A percentile compares a stretch with the other conserved stretches of the same genome.
Conservation (phyloP, 495 filamentous ascomycete species). For the Rusavskia elegans region DNA sequence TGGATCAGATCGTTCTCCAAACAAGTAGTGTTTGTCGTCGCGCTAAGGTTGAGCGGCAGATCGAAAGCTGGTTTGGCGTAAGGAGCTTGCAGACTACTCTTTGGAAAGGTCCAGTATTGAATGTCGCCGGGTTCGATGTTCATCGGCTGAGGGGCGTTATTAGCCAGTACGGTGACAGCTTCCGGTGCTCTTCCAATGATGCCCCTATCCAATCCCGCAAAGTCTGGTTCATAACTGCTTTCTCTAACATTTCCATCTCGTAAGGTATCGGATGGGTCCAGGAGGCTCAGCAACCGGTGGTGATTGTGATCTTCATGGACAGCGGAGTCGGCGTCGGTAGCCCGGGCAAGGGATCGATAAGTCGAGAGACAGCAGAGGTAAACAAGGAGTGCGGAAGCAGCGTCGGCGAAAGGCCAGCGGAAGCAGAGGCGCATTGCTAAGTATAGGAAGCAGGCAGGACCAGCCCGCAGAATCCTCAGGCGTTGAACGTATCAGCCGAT, state of each 20-base stretch:
- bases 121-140: conserved; percentile 43
- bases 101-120: conserved; percentile 39
- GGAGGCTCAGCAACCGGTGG: conserved; percentile 19
- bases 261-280: conserved; percentile 16
- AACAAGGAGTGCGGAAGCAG: conserved; percentile 24
- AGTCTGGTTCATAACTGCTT: conserved; percentile 38
- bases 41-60: background rate
- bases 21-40: background rate
- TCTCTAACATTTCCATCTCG: conserved; percentile 13
- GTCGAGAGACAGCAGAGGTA: background rate
- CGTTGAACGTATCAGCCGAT: no score
- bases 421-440: background rate
- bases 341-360: conserved; percentile 38
- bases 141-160: conserved; percentile 41
- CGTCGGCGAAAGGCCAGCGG: conserved; percentile 25
- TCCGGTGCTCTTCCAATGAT: conserved; percentile 44
- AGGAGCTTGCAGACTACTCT: conserved; percentile 17
- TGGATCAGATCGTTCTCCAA: background rate
- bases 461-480: background rate
- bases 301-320: conserved; percentile 29
- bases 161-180: conserved; percentile 33
- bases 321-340: conserved; percentile 32
- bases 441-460: background rate
- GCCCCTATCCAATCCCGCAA: conserved; percentile 39
- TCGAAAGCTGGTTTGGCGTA: background rate